These are phyloP conservation scores for Brassica cretica DNA, from an alignment of 345 rosid genomes.

Conservation along the genomic window DNA sequence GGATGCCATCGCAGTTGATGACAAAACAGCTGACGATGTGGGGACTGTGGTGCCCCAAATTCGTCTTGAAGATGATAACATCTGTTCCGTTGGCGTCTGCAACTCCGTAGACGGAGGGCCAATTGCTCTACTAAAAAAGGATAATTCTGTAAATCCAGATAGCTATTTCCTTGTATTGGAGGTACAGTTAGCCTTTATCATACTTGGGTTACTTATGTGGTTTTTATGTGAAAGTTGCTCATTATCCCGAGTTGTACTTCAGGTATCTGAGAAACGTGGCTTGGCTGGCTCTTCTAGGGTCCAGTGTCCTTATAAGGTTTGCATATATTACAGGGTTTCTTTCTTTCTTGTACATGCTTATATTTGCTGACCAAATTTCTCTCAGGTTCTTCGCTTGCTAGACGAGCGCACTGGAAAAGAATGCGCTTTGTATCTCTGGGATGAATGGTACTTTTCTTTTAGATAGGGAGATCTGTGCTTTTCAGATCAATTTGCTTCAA, in stretches of 20 bases:
- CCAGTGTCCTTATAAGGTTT: conserved; percentile 69
- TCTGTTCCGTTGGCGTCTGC: conserved; percentile 17
- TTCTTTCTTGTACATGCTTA: conserved; percentile 6
- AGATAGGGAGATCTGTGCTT: conserved; percentile 13
- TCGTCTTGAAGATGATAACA: conserved; percentile 38
- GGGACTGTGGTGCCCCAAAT: conserved; percentile 44
- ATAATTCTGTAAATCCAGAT: conserved; percentile 37
- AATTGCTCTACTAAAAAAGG: conserved; percentile 29
- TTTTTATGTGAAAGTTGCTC: conserved; percentile 19
- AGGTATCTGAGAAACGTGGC: conserved; percentile 77
- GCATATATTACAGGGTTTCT: background rate
- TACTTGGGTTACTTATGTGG: conserved; percentile 12
- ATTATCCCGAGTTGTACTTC: conserved; percentile 23
- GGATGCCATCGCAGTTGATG: conserved; percentile 82
- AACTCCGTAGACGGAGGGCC: conserved; percentile 33
- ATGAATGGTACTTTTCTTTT: conserved; percentile 64
- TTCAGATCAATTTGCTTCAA: conserved; percentile 18
- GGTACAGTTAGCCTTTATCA: conserved; percentile 44
- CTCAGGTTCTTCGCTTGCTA: conserved; percentile 88
- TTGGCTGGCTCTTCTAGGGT: conserved; percentile 42
- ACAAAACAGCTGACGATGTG: conserved; percentile 41
- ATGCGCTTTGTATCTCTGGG: conserved; percentile 68
- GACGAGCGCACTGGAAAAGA: conserved; percentile 89
- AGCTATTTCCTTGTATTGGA: conserved; percentile 80
- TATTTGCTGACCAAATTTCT: conserved; percentile 37